Percentiles rank a stretch among this genome's conserved stretches.
phyloP scores from a whole-genome alignment of 495 filamentous ascomycete genomes.

The Alectoria sarmentosa region DNA sequence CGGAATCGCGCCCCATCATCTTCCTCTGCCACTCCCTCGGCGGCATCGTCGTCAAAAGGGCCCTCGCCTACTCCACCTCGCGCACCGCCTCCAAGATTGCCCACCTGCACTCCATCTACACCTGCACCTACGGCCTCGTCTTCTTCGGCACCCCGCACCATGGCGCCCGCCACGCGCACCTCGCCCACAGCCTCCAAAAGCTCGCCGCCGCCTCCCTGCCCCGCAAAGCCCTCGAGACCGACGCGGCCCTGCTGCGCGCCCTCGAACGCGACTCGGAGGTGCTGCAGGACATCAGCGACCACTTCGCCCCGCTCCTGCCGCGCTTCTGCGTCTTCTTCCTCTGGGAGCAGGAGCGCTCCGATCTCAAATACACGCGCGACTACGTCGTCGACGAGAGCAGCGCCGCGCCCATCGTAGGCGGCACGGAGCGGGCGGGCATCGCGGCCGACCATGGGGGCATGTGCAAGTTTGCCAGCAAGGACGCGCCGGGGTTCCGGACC shows the following conservation, averaged over 20 bases:
- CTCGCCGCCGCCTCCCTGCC: slow-evolving; percentile 22
- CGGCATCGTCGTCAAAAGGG: slow-evolving; percentile 34
- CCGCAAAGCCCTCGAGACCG: slow-evolving; percentile 22
- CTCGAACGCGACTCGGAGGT: slow-evolving; percentile 35
- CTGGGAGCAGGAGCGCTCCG: slow-evolving; percentile 39
- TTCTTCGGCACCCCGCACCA: slow-evolving; percentile 39
- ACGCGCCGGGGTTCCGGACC: slow-evolving; percentile 40
- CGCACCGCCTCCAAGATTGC: slow-evolving; percentile 15
- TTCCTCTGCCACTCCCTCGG: slow-evolving; percentile 36
- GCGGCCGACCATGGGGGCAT: slow-evolving; percentile 30
- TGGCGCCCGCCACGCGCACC: slow-evolving; percentile 27
- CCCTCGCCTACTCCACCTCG: slow-evolving; percentile 18
- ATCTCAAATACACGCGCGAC: slow-evolving; percentile 28
- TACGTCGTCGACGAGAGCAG: slow-evolving; percentile 24
- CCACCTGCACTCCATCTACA: slow-evolving; percentile 34
- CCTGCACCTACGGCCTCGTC: slow-evolving; percentile 33
- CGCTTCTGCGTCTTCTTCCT: slow-evolving; percentile 38
- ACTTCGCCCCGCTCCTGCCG: slow-evolving; percentile 39
- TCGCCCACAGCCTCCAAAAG: slow-evolving; percentile 26
- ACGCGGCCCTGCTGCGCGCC: slow-evolving; percentile 28
- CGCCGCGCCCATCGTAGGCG: slow-evolving; percentile 24
- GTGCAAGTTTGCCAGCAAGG: slow-evolving; percentile 25
- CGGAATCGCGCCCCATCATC: slow-evolving; percentile 35
- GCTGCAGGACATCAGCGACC: slow-evolving; percentile 38
- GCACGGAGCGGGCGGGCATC: slow-evolving; percentile 29